Evolutionary conservation across 2,329 filamentous ascomycete genomes (phyloP).

Genomic region (Pseudocercospora fuligena): DNA sequence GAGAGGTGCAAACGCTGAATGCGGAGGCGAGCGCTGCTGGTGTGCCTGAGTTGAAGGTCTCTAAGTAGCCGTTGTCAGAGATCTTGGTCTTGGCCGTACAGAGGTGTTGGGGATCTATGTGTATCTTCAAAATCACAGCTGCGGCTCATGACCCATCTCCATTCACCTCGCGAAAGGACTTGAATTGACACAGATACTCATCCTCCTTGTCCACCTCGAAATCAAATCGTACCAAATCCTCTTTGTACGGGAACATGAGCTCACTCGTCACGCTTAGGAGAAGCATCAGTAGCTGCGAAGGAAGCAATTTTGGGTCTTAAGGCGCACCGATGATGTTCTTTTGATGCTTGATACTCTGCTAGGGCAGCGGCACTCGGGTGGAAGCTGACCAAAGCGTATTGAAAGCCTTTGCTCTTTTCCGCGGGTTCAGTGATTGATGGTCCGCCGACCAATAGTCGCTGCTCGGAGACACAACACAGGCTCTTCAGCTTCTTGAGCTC

Average conservation of each 20-base stretch:
- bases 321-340: conserved; percentile 47
- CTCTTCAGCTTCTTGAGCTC: conserved; percentile 57
- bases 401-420: conserved; percentile 58
- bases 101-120: too few relatives aligned
- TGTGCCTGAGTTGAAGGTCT: not conserved
- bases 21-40: not conserved
- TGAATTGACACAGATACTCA: conserved; percentile 33
- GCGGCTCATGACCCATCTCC: too few relatives aligned
- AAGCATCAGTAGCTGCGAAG: too few relatives aligned
- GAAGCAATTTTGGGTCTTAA: too few relatives aligned
- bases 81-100: too few relatives aligned
- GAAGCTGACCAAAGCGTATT: conserved; percentile 59
- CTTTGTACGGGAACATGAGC: conserved; percentile 59
- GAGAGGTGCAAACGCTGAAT: not conserved
- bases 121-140: too few relatives aligned
- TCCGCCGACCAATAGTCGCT: conserved; percentile 58
- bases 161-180: not conserved
- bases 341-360: conserved; percentile 58
- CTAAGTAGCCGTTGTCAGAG: not conserved
- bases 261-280: conserved; percentile 55
- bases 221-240: conserved; percentile 60
- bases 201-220: conserved; percentile 56
- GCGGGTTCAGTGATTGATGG: conserved; percentile 59
- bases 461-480: conserved; percentile 54
- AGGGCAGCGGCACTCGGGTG: conserved; percentile 54